phyloP scores from a whole-genome alignment of 2,329 filamentous ascomycete species.

The Helminthosporium solani region DNA sequence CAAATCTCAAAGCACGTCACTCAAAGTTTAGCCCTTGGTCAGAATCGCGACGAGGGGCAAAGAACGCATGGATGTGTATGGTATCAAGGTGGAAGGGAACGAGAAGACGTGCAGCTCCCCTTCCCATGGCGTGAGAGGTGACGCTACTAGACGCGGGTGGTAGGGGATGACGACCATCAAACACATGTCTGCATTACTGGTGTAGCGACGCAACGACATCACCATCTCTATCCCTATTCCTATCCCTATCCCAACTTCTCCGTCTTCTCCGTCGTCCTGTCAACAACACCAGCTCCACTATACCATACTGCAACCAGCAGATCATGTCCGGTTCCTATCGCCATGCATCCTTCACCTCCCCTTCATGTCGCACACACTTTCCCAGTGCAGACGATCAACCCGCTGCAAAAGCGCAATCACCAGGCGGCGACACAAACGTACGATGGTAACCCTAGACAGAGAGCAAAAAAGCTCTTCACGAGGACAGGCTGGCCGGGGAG shows the following conservation, averaged over 20 bases:
- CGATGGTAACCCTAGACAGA: no score
- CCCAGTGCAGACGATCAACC: no score
- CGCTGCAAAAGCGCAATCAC: no score
- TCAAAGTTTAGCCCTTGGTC: background rate
- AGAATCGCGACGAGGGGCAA: background rate
- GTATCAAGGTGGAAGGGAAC: no score
- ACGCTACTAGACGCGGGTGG: background rate
- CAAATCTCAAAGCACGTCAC: slow-evolving; percentile 2
- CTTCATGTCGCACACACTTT: background rate
- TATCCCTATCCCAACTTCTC: no score
- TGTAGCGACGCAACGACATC: no score
- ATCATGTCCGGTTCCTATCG: background rate
- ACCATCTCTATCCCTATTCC: no score
- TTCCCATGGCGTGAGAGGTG: no score
- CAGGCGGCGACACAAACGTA: no score
- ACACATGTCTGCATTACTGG: no score
- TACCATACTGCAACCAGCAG: background rate
- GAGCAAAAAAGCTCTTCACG: background rate
- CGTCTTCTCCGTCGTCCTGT: background rate
- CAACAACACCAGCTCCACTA: background rate
- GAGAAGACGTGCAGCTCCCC: no score
- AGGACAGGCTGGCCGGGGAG: background rate
- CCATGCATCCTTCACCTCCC: background rate
- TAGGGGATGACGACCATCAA: background rate
- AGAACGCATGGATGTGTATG: no score